Percentiles rank a stretch among this genome's conserved stretches.
Conservation (phyloP, 2,329 filamentous ascomycete genomes). For the Penicillium vulpinum region DNA sequence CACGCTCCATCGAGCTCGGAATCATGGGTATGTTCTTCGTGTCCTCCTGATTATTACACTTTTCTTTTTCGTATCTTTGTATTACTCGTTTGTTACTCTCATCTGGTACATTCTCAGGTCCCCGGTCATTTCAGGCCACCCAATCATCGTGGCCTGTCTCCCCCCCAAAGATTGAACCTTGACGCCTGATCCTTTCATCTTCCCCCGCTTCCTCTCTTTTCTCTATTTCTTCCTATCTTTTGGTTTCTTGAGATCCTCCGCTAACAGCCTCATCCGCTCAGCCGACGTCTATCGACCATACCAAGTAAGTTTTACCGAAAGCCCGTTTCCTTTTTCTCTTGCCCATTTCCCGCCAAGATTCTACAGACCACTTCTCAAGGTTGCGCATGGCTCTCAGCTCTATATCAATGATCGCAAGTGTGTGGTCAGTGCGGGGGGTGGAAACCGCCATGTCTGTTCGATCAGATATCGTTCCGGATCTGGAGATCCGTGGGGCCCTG, state of each 20-base stretch:
- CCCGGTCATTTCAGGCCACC: slow-evolving; percentile 20
- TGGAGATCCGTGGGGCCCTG: neutral
- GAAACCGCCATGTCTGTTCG: slow-evolving; percentile 12
- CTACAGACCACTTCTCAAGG: neutral
- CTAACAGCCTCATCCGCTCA: slow-evolving; percentile 23
- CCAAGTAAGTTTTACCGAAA: slow-evolving; percentile 43
- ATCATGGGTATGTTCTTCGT: slow-evolving; percentile 27
- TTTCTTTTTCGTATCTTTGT: slow-evolving; percentile 22
- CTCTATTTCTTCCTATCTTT: slow-evolving; percentile 11
- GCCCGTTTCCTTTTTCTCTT: slow-evolving; percentile 8
- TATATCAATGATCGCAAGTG: slow-evolving; percentile 11
- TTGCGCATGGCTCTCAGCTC: slow-evolving; percentile 2
- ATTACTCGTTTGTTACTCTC: slow-evolving; percentile 19
- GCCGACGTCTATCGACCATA: slow-evolving; percentile 51
- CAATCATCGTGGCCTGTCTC: slow-evolving; percentile 19
- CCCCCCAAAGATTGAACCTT: slow-evolving; percentile 20
- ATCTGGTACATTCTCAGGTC: slow-evolving; percentile 25
- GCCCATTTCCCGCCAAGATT: slow-evolving; percentile 2
- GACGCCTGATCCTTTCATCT: slow-evolving; percentile 22
- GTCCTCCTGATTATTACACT: neutral
- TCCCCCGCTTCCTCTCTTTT: slow-evolving; percentile 11
- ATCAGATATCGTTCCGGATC: slow-evolving; percentile 7
- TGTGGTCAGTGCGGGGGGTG: slow-evolving; percentile 29
- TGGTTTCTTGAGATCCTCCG: slow-evolving; percentile 6
- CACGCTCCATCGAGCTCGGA: slow-evolving; percentile 1